These are phyloP conservation scores for Kwoniella europaea DNA, from an alignment of 768 basidiomycete genomes.

Conservation along the genomic window DNA sequence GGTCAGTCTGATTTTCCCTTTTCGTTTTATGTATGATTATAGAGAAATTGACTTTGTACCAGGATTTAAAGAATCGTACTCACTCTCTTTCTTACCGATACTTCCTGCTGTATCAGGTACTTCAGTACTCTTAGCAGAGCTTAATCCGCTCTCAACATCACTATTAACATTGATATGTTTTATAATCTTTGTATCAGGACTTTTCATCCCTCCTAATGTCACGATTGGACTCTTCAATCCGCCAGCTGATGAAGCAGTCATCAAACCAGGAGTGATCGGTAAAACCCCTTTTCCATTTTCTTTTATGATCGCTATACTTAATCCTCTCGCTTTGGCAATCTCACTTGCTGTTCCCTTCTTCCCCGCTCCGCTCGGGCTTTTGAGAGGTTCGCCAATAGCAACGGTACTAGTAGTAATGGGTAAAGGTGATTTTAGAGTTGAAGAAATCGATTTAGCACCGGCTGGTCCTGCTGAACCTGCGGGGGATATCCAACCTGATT, in stretches of 20 bases:
- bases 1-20: too few relatives aligned
- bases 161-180: not conserved
- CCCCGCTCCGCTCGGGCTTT: slow-evolving; percentile 16
- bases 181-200: slow-evolving; percentile 10
- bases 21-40: too few relatives aligned
- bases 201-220: not conserved
- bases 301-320: slow-evolving; percentile 47
- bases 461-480: not conserved
- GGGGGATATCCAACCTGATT: slow-evolving; percentile 46
- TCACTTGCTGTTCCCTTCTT: slow-evolving; percentile 10
- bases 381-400: not conserved
- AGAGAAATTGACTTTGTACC: not conserved
- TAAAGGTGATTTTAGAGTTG: slow-evolving; percentile 1
- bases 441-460: not conserved
- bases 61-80: not conserved
- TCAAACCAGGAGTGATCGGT: slow-evolving; percentile 34
- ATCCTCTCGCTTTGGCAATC: slow-evolving; percentile 35
- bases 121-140: slow-evolving; percentile 9
- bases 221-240: slow-evolving; percentile 11
- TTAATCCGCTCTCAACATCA: not conserved
- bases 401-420: not conserved
- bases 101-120: slow-evolving; percentile 20
- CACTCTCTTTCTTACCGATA: slow-evolving; percentile 33
- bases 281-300: slow-evolving; percentile 30
- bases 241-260: not conserved